Base-by-base conservation (phyloP, 2,329 filamentous ascomycete genomes). In the Tolypocladium pustulatum region DNA sequence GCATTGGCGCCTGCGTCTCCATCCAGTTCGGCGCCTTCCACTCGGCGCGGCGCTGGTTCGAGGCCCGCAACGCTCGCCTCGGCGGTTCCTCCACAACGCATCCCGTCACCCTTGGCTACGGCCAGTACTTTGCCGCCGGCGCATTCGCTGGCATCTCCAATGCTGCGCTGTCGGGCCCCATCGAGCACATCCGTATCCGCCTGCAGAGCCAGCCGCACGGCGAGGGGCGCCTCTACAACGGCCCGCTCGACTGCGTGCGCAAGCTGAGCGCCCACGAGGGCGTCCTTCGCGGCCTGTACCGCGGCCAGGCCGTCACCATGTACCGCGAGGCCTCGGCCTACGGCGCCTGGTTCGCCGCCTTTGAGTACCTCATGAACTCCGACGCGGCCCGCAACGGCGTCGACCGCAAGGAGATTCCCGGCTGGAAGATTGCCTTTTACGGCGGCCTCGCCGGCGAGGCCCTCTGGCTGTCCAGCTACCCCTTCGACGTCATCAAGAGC, bases 11-110 rank as follows among this genome's bases (percentile, higher is more conserved):
- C 65, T 99, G 94, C 73, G 92, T 94, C 53, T 97, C 91, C n/a
- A 88, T 99, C 67, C 94, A 99, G 79, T 99, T 99, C 73, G 94
- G 92, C 63, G 94, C 89, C 67, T 99, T 97, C 81, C 91, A 97
- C 79, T 87, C 89, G 69, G 92, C 93, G 10, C 89, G 90, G 61
- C 90, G 94, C 60, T 87, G 83, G 68, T 86, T 99, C 71, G 93
- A 97, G 77, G 78, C 83, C 52, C 81, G 82, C 64, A 96, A 96
- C 75, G 71, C 82, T 84, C 72, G 76, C 81, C 79, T 53, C 79
- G 54, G 78, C 87, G 61, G 66, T 62, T 71, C 71, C 65, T 46
- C 46, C 41, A 20, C 37, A 15, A 40, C 40, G 20, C 77, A 87
- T 46, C 81, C 61, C 15, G 60, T 72, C 55, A 77, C 80, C 30